Evolutionary conservation across 176 grass and related monocot species (phyloP).

Genomic region (Secale cereale): DNA sequence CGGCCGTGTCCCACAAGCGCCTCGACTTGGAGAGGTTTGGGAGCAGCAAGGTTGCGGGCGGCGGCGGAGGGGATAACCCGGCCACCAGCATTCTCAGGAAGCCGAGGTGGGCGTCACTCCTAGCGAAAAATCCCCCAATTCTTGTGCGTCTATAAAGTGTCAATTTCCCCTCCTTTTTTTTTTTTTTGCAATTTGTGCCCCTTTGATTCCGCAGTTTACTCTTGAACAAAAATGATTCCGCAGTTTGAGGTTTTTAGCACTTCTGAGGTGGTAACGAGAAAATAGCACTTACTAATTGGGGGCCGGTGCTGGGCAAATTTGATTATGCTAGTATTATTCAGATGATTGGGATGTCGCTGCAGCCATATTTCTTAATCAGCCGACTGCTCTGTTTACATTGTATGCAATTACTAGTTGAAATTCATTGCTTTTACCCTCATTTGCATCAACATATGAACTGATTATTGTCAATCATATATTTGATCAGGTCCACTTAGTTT

Average conservation of each 20-base stretch:
- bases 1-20: constrained; percentile 52
- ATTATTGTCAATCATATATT: not conserved
- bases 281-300: too few species aligned
- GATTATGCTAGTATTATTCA: not conserved
- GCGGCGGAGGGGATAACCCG: constrained; percentile 33
- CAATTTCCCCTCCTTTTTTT: too few species aligned
- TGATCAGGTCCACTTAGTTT: not conserved
- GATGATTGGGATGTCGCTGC: not conserved
- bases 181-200: not conserved
- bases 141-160: not conserved
- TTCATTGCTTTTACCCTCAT: not conserved
- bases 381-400: not conserved
- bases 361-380: not conserved
- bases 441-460: not conserved
- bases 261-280: not conserved
- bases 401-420: not conserved
- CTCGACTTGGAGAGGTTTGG: constrained; percentile 45
- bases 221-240: not conserved
- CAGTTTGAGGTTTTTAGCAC: not conserved
- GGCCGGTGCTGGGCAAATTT: not conserved
- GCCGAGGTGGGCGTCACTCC: constrained; percentile 46
- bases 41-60: constrained; percentile 31
- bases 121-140: not conserved
- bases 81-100: constrained; percentile 61
- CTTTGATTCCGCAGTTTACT: not conserved